These are phyloP conservation scores for Aphanomyces euteiches DNA, from an alignment of 352 stramenopile species.

Conservation along the genomic window DNA sequence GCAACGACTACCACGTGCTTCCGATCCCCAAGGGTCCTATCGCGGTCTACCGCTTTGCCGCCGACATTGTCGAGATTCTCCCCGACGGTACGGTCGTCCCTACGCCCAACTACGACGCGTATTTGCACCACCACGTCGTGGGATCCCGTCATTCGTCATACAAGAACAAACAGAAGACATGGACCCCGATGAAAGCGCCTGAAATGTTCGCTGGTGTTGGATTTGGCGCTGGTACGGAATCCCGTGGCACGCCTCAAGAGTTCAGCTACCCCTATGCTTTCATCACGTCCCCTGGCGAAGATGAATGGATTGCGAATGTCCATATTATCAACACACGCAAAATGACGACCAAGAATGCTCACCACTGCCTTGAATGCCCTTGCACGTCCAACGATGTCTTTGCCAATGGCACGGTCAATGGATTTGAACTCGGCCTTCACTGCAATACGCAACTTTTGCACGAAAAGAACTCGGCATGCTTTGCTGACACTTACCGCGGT, in stretches of 20 bases:
- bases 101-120: constrained; percentile 64
- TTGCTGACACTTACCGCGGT: constrained; percentile 55
- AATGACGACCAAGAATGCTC: constrained; percentile 42
- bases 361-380: constrained; percentile 71
- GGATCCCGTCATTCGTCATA: constrained; percentile 67
- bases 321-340: constrained; percentile 80
- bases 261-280: constrained; percentile 79
- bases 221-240: constrained; percentile 76
- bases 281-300: constrained; percentile 66
- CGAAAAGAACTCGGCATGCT: constrained; percentile 73
- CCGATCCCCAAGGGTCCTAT: constrained; percentile 72
- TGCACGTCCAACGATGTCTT: constrained; percentile 66
- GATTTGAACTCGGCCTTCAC: constrained; percentile 36
- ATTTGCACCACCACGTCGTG: constrained; percentile 81
- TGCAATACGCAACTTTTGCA: constrained; percentile 64
- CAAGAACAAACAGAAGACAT: constrained; percentile 43
- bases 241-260: constrained; percentile 68
- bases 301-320: constrained; percentile 78
- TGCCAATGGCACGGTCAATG: constrained; percentile 52
- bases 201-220: constrained; percentile 67
- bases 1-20: constrained; percentile 69
- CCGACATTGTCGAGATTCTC: constrained; percentile 66
- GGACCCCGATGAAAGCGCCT: constrained; percentile 64
- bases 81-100: constrained; percentile 50
- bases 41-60: constrained; percentile 75